Conservation (phyloP, 176 grass and related monocot genomes). For the Eragrostis curvula region DNA sequence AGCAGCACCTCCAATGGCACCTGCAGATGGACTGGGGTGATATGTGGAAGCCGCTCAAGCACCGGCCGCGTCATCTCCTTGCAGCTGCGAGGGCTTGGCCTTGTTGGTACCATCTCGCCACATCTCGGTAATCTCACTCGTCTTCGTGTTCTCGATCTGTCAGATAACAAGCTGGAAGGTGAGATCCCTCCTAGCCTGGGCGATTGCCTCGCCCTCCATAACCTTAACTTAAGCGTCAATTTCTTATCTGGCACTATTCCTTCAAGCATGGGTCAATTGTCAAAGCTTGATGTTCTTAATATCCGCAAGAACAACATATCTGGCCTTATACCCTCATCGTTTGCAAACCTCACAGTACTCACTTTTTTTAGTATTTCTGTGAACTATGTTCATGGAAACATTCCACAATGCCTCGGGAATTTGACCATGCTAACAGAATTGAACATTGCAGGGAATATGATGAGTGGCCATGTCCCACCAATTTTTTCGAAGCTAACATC, state of each 20-base stretch:
- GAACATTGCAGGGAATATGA: background rate
- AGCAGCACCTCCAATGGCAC: background rate
- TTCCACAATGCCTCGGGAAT: conserved; percentile 29
- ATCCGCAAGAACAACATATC: background rate
- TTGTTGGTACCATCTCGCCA: background rate
- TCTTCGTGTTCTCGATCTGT: conserved; percentile 3
- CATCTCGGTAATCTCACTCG: conserved; percentile 14
- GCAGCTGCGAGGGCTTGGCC: background rate
- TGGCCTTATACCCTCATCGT: background rate
- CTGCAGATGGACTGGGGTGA: conserved; percentile 7
- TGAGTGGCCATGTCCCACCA: background rate
- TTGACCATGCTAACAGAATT: background rate
- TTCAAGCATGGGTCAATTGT: background rate
- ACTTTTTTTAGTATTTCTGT: background rate
- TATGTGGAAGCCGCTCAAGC: background rate
- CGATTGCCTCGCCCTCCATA: background rate
- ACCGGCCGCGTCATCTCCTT: background rate
- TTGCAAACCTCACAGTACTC: conserved; percentile 9
- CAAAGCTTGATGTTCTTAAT: background rate
- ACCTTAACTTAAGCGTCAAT: conserved; percentile 10
- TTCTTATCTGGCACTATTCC: background rate
- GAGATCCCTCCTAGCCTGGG: conserved; percentile 27
- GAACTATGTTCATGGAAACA: background rate
- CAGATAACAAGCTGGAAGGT: conserved; percentile 18
- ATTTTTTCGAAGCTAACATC: background rate